phyloP scores from a whole-genome alignment of 768 basidiomycete genomes.

The Leucosporidium scottii region DNA sequence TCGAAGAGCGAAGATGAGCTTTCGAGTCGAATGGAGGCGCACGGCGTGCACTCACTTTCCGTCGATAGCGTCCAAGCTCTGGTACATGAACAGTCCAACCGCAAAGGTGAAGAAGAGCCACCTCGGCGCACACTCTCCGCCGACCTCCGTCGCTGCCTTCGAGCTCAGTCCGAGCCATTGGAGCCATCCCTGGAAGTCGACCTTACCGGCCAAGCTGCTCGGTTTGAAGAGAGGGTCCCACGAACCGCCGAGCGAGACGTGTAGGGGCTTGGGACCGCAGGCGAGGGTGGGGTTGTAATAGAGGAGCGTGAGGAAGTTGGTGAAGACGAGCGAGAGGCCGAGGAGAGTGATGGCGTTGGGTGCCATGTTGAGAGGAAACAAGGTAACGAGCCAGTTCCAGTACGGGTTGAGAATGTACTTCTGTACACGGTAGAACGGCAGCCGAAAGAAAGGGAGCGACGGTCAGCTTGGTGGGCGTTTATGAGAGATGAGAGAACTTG shows the following conservation, averaged over 20 bases:
- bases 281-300: slow-evolving; percentile 63
- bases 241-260: slow-evolving; percentile 31
- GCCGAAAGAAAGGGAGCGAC: neutral
- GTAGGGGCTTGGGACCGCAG: slow-evolving; percentile 34
- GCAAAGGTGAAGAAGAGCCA: slow-evolving; percentile 95
- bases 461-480: neutral
- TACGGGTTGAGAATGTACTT: slow-evolving; percentile 34
- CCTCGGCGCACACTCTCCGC: slow-evolving; percentile 60
- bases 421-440: neutral
- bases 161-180: neutral
- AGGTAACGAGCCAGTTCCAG: slow-evolving; percentile 31
- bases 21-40: too few relatives aligned
- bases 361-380: slow-evolving; percentile 31
- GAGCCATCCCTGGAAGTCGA: neutral
- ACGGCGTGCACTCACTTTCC: slow-evolving; percentile 59
- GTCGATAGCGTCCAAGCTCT: slow-evolving; percentile 80
- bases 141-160: slow-evolving; percentile 39
- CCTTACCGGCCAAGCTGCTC: neutral
- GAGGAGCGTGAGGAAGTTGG: slow-evolving; percentile 76
- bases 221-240: slow-evolving; percentile 37
- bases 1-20: too few relatives aligned
- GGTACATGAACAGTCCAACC: slow-evolving; percentile 80
- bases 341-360: slow-evolving; percentile 33
- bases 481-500: slow-evolving; percentile 4
- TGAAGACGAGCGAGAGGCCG: slow-evolving; percentile 68